Conservation (phyloP, 305 asterid species). For the Fraxinus ornus region DNA sequence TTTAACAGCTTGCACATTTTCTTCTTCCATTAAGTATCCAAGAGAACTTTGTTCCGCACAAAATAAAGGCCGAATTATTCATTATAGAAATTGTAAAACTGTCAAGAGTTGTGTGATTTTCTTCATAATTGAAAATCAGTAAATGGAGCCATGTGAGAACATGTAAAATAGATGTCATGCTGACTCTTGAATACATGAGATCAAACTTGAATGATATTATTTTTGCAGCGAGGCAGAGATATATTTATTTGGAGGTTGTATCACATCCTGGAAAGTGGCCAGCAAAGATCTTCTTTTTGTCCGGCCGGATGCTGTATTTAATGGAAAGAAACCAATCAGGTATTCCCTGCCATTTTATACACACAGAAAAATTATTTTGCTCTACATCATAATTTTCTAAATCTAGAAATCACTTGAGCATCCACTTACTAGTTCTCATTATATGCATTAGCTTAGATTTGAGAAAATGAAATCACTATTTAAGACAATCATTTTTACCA, state of each 20-base stretch:
- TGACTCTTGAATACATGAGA: constrained; percentile 9
- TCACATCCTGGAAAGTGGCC: constrained; percentile 95
- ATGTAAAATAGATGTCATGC: background rate
- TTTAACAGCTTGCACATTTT: constrained; percentile 6
- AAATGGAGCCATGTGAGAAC: background rate
- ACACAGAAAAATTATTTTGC: background rate
- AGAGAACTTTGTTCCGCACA: background rate
- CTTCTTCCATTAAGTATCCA: background rate
- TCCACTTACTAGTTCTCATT: background rate
- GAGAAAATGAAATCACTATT: constrained; percentile 17
- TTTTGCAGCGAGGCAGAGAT: constrained; percentile 85
- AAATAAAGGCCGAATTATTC: background rate
- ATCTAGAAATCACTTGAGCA: constrained; percentile 10
- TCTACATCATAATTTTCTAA: background rate
- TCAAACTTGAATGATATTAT: constrained; percentile 12
- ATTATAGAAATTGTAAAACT: background rate
- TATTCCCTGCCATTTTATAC: constrained; percentile 23
- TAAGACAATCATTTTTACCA: constrained; percentile 23
- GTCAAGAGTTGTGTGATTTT: background rate
- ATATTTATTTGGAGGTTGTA: constrained; percentile 88
- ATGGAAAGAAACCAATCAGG: constrained; percentile 98
- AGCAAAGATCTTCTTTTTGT: constrained; percentile 85
- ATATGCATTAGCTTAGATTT: constrained; percentile 9
- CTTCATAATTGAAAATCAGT: constrained; percentile 1
- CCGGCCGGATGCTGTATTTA: constrained; percentile 94